These are phyloP conservation scores for Corynespora cassiicola DNA, from an alignment of 2,329 filamentous ascomycete genomes.

Conservation along the genomic window DNA sequence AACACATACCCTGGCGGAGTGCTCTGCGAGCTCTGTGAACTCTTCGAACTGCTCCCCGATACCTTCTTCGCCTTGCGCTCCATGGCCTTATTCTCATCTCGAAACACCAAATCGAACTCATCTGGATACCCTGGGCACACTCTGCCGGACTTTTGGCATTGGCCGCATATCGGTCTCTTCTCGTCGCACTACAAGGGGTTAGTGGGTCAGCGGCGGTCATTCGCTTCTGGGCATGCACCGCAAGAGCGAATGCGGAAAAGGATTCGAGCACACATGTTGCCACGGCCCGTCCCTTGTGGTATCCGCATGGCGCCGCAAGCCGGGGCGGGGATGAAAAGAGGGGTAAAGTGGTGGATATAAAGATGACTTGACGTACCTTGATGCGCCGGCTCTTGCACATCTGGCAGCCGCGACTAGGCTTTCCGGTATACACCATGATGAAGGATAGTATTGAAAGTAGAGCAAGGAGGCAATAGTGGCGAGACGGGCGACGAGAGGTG, in stretches of 20 bases:
- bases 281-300: too few relatives aligned
- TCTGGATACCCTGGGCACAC: conserved; percentile 55
- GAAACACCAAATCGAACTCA: conserved; percentile 75
- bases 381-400: conserved; percentile 77
- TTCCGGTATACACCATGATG: conserved; percentile 49
- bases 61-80: conserved; percentile 65
- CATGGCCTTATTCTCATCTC: conserved; percentile 74
- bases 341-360: too few relatives aligned
- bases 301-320: too few relatives aligned
- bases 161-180: conserved; percentile 42
- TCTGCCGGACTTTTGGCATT: conserved; percentile 41
- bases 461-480: conserved; percentile 5
- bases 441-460: conserved; percentile 17
- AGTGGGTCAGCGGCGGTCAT: too few relatives aligned
- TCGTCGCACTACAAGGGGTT: conserved; percentile 45
- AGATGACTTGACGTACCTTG: too few relatives aligned
- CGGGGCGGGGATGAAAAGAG: too few relatives aligned
- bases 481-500: neutral
- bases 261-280: too few relatives aligned
- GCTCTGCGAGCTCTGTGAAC: conserved; percentile 26
- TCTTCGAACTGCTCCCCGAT: conserved; percentile 25
- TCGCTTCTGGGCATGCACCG: too few relatives aligned
- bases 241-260: too few relatives aligned
- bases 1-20: conserved; percentile 38
- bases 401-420: conserved; percentile 66